These are phyloP conservation scores for Coleophoma cylindrospora DNA, from an alignment of 2,329 filamentous ascomycete species.

Conservation along the genomic window DNA sequence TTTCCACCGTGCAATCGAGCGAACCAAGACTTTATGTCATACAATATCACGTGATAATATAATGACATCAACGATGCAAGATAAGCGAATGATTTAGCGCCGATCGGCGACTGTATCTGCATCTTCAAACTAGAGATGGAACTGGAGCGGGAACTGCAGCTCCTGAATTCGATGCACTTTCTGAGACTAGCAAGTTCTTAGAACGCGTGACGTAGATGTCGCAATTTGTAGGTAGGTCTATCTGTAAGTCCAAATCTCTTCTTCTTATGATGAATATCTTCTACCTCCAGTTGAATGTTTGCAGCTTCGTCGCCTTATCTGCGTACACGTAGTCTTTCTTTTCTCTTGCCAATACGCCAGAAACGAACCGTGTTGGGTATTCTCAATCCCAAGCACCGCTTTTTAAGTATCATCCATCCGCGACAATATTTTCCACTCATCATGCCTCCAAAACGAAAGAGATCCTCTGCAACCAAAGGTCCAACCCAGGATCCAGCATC, in stretches of 20 bases:
- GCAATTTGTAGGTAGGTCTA: neutral
- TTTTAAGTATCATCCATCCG: neutral
- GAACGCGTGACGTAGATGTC: neutral
- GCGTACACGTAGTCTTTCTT: neutral
- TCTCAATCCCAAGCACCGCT: neutral
- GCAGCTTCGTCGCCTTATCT: neutral
- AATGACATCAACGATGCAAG: slow-evolving; percentile 1
- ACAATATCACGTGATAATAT: neutral
- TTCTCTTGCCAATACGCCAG: no score
- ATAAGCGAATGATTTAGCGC: neutral
- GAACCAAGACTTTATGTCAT: no score
- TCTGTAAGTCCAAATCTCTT: no score
- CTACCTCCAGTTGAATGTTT: neutral
- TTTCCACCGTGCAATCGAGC: no score
- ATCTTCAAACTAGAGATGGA: neutral
- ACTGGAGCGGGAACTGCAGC: neutral
- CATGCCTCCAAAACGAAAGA: slow-evolving; percentile 25
- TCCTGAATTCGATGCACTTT: neutral
- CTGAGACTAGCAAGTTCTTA: neutral
- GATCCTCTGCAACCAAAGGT: slow-evolving; percentile 13
- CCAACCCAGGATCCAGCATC: neutral
- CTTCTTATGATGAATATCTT: neutral
- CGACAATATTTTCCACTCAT: neutral
- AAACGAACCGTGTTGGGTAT: neutral
- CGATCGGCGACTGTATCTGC: neutral